A percentile compares a stretch with the other conserved stretches of the same genome.
phyloP scores from a whole-genome alignment of 1,139 yeast genomes.

The Yamadazyma epiphylla region DNA sequence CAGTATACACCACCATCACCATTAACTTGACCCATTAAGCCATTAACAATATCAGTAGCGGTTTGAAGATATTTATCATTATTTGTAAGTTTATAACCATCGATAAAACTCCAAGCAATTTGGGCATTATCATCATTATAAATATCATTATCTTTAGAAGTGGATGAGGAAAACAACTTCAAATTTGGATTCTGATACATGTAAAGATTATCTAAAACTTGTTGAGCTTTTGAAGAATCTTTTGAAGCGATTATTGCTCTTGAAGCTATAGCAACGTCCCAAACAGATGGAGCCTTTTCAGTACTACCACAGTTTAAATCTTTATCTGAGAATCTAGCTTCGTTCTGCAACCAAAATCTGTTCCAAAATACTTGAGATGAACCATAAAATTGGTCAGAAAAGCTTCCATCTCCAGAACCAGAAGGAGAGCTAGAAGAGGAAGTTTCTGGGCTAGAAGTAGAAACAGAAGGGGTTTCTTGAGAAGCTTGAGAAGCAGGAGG shows the following conservation, averaged over 20 bases:
- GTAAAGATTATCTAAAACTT: conserved; percentile 11
- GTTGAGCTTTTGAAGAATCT: conserved; percentile 8
- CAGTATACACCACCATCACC: conserved; percentile 30
- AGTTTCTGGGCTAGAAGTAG: too few species aligned
- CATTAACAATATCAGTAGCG: conserved; percentile 12
- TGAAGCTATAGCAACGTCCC: conserved; percentile 23
- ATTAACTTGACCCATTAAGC: conserved; percentile 15
- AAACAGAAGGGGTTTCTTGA: too few species aligned
- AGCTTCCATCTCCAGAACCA: too few species aligned
- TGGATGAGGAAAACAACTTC: conserved; percentile 25
- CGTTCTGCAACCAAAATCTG: conserved; percentile 18
- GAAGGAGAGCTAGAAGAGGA: too few species aligned
- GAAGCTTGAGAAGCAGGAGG: too few species aligned
- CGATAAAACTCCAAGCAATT: conserved; percentile 27
- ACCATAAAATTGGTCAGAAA: too few species aligned
- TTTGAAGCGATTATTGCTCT: conserved; percentile 11
- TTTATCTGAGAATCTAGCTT: conserved; percentile 9
- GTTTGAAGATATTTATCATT: conserved; percentile 13
- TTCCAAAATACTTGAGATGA: too few species aligned
- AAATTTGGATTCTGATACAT: conserved; percentile 10
- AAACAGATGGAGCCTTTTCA: conserved; percentile 15
- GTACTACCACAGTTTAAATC: conserved; percentile 11
- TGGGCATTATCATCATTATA: conserved; percentile 36
- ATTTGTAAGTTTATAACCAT: conserved; percentile 18
- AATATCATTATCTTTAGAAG: conserved; percentile 22